Evolutionary conservation across 352 stramenopile species (phyloP).

Genomic region (Phytopythium montanum): DNA sequence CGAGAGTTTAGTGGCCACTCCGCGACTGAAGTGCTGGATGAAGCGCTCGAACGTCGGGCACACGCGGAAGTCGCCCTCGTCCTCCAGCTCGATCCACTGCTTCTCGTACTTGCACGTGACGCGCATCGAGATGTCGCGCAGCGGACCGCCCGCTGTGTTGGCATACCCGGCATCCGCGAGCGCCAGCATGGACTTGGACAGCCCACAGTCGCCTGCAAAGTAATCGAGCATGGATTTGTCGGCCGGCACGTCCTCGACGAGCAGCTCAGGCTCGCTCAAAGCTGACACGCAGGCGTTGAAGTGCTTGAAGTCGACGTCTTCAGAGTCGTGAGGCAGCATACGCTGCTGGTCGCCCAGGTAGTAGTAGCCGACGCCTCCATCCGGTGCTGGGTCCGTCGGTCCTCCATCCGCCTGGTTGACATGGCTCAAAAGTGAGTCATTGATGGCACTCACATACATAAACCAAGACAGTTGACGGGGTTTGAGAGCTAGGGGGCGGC

Average conservation of each 20-base stretch:
- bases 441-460: too few relatives aligned
- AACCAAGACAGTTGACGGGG: too few relatives aligned
- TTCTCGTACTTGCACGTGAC: conserved; percentile 79
- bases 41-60: conserved; percentile 67
- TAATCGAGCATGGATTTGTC: conserved; percentile 79
- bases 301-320: conserved; percentile 64
- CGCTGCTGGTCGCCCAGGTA: conserved; percentile 85
- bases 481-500: conserved; percentile 8
- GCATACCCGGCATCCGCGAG: conserved; percentile 75
- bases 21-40: conserved; percentile 49
- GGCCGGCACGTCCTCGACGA: conserved; percentile 53
- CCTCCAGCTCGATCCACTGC: conserved; percentile 80
- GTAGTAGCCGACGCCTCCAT: conserved; percentile 83
- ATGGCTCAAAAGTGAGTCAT: too few relatives aligned
- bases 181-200: conserved; percentile 81
- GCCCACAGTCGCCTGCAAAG: conserved; percentile 38
- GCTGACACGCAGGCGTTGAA: conserved; percentile 64
- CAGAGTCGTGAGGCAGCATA: conserved; percentile 69
- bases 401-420: conserved; percentile 61
- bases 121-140: conserved; percentile 76
- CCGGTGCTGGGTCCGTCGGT: conserved; percentile 60
- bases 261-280: conserved; percentile 57
- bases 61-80: conserved; percentile 77
- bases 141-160: conserved; percentile 65
- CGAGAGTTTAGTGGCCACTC: conserved; percentile 42